Evolutionary conservation across 2,329 filamentous ascomycete genomes (phyloP).

Genomic region (Pseudocercospora macadamiae): DNA sequence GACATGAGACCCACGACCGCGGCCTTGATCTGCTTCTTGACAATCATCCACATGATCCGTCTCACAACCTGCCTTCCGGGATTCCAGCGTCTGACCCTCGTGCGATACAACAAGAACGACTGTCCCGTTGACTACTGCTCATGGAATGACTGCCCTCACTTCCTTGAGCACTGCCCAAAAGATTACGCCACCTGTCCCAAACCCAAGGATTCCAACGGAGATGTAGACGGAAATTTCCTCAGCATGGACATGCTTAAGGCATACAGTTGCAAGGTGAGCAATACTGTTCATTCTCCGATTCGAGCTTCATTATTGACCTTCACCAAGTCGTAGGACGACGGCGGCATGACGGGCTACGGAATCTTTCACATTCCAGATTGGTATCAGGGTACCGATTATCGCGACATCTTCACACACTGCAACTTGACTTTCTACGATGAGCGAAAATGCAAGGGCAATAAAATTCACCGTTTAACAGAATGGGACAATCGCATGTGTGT

Average conservation of each 20-base stretch:
- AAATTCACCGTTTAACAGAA: background rate
- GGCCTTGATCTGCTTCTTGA: background rate
- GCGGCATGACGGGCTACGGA: too few species aligned
- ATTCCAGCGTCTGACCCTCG: background rate
- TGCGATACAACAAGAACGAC: background rate
- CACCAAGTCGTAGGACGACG: too few species aligned
- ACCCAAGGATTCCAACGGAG: background rate
- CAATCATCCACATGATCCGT: background rate
- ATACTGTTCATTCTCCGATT: too few species aligned
- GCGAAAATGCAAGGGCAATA: background rate
- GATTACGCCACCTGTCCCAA: background rate
- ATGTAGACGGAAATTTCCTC: background rate
- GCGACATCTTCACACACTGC: background rate
- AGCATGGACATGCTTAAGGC: background rate
- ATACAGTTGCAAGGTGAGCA: background rate
- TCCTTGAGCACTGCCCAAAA: background rate
- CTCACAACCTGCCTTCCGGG: background rate
- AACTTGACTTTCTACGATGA: background rate
- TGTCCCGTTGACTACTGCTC: background rate
- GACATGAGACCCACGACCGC: background rate
- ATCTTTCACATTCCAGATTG: conserved; percentile 4
- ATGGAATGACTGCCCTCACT: background rate
- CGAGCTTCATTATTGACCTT: too few species aligned
- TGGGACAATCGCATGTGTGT: background rate
- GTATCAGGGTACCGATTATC: background rate